phyloP scores from a whole-genome alignment of 495 filamentous ascomycete genomes.

The Aspergillus campestris region DNA sequence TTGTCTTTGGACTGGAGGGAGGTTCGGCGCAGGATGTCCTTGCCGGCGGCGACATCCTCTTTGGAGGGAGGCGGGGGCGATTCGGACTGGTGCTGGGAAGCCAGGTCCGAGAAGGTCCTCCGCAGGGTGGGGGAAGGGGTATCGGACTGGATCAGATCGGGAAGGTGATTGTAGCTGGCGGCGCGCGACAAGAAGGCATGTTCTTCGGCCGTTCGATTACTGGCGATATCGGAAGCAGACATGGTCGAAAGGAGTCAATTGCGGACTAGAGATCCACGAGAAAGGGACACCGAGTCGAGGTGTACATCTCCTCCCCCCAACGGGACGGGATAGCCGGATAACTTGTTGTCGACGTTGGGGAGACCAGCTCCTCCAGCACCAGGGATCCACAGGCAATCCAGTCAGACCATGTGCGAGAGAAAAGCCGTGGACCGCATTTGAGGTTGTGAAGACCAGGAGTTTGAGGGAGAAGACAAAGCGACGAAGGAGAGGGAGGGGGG shows the following conservation, averaged over 20 bases:
- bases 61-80: constrained; percentile 24
- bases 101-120: constrained; percentile 38
- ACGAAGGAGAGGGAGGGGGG: neutral
- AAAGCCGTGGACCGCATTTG: too few species aligned
- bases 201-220: constrained; percentile 19
- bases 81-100: constrained; percentile 23
- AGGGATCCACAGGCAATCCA: constrained; percentile 8
- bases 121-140: constrained; percentile 23
- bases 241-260: constrained; percentile 20
- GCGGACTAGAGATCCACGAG: constrained; percentile 7
- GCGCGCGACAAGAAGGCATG: constrained; percentile 24
- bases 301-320: constrained; percentile 24
- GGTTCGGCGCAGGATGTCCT: constrained; percentile 38
- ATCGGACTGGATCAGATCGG: constrained; percentile 17
- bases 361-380: constrained; percentile 39
- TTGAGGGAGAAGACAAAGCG: neutral
- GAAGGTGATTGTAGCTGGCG: constrained; percentile 38
- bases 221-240: constrained; percentile 24
- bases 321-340: constrained; percentile 11
- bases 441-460: neutral
- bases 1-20: constrained; percentile 34
- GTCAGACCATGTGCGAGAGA: constrained; percentile 17
- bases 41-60: constrained; percentile 37
- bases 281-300: constrained; percentile 8
- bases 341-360: constrained; percentile 21